Evolutionary conservation across 1,284 basidiomycete genomes (phyloP).

Genomic region (Ceratobasidium sp.): DNA sequence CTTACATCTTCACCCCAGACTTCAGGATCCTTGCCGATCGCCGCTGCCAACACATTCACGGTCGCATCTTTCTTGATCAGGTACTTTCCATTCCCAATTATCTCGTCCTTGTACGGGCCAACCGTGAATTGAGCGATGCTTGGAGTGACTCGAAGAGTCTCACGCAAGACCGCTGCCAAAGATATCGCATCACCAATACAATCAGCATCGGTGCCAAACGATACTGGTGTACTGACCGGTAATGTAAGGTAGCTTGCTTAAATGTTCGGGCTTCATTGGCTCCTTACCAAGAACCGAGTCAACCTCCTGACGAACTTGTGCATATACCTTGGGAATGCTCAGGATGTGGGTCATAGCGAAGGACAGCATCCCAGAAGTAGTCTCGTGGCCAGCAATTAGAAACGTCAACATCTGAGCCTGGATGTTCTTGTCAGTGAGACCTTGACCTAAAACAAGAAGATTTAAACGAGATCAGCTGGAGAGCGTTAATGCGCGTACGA

Average conservation of each 20-base stretch:
- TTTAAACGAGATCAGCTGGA: background rate
- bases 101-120: conserved; percentile 49
- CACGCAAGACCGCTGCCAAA: conserved; percentile 52
- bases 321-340: conserved; percentile 51
- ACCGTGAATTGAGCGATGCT: conserved; percentile 51
- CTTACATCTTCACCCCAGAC: conserved; percentile 55
- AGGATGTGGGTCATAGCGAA: conserved; percentile 54
- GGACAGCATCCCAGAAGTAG: conserved; percentile 52
- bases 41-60: conserved; percentile 49
- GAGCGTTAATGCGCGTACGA: background rate
- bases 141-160: conserved; percentile 54
- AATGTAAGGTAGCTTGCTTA: conserved; percentile 54
- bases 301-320: conserved; percentile 54
- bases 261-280: conserved; percentile 48
- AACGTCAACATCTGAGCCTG: conserved; percentile 54
- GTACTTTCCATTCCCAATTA: conserved; percentile 51
- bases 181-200: background rate
- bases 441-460: conserved; percentile 46
- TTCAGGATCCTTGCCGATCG: conserved; percentile 54
- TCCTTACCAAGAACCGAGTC: conserved; percentile 52
- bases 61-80: conserved; percentile 50
- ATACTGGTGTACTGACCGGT: conserved; percentile 46
- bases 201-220: no score
- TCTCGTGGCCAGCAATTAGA: conserved; percentile 56
- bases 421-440: conserved; percentile 52